Evolutionary conservation across 805 yeast genomes (phyloP).

Genomic region (Sungouiozyma intestinalis): DNA sequence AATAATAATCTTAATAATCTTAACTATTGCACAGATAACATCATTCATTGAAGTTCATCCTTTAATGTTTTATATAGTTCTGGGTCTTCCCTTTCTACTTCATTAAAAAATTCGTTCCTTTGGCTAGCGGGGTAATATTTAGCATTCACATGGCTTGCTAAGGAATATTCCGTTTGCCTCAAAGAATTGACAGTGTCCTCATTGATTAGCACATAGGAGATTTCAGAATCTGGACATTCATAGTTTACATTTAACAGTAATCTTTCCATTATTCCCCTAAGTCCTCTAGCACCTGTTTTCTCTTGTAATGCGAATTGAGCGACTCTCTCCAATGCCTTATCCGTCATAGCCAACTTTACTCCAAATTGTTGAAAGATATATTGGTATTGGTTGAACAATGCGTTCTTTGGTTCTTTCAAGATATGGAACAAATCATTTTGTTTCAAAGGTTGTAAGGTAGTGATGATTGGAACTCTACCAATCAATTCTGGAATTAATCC

Average conservation of each 20-base stretch:
- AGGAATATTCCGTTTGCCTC: constrained; percentile 24
- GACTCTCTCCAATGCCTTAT: constrained; percentile 37
- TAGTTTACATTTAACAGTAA: constrained; percentile 41
- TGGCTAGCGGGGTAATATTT: constrained; percentile 39
- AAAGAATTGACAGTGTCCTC: constrained; percentile 34
- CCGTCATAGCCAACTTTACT: constrained; percentile 39
- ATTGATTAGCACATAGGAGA: constrained; percentile 40
- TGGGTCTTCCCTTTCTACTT: constrained; percentile 34
- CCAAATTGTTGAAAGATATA: constrained; percentile 45
- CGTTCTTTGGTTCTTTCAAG: constrained; percentile 45
- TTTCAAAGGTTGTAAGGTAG: constrained; percentile 38
- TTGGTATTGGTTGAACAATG: constrained; percentile 42
- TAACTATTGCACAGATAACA: constrained; percentile 1
- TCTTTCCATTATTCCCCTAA: constrained; percentile 45
- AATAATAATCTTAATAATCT: neutral
- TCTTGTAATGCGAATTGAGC: constrained; percentile 40
- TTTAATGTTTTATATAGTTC: constrained; percentile 29
- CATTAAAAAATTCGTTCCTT: constrained; percentile 32
- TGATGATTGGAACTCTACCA: constrained; percentile 48
- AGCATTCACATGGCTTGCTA: constrained; percentile 28
- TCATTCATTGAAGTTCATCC: constrained; percentile 19
- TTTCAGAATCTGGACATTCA: constrained; percentile 50
- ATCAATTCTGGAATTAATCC: constrained; percentile 52
- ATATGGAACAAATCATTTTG: constrained; percentile 39
- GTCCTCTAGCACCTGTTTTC: constrained; percentile 55